phyloP scores from a whole-genome alignment of 208 protist species.

The Leishmania amazonensis region DNA sequence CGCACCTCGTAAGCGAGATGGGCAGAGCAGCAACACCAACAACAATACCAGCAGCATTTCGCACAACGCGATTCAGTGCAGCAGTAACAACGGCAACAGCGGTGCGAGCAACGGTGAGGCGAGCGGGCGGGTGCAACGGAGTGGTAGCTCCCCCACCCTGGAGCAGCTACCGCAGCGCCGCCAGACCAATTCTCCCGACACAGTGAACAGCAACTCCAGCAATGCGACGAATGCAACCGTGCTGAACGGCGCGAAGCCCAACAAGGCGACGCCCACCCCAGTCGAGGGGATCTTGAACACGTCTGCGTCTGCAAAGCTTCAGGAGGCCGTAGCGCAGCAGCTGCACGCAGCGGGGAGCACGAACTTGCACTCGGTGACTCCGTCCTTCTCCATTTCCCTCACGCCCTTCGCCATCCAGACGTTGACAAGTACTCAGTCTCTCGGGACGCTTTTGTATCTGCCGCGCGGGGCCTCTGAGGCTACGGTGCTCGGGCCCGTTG shows the following conservation, averaged over 20 bases:
- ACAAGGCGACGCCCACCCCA: neutral
- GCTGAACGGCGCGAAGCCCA: neutral
- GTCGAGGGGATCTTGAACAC: slow-evolving; percentile 7
- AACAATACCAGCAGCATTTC: slow-evolving; percentile 3
- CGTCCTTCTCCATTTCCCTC: slow-evolving; percentile 26
- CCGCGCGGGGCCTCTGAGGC: slow-evolving; percentile 26
- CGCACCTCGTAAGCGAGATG: slow-evolving; percentile 18
- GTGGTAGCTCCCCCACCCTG: neutral
- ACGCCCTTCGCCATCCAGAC: slow-evolving; percentile 29
- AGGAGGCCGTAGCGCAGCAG: slow-evolving; percentile 15
- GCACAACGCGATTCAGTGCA: neutral
- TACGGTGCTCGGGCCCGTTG: slow-evolving; percentile 21
- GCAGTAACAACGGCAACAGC: neutral
- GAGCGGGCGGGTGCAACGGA: slow-evolving; percentile 2
- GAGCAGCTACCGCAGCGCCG: slow-evolving; percentile 11
- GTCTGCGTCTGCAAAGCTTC: slow-evolving; percentile 3
- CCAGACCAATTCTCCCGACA: slow-evolving; percentile 11
- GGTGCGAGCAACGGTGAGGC: neutral
- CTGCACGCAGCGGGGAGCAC: neutral
- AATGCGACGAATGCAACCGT: slow-evolving; percentile 1
- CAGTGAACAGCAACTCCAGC: slow-evolving; percentile 23
- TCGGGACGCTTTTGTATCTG: slow-evolving; percentile 31
- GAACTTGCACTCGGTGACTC: slow-evolving; percentile 5
- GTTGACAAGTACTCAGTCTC: slow-evolving; percentile 10
- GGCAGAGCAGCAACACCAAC: neutral